Evolutionary conservation across 1,139 yeast genomes (phyloP).

Genomic region (Pichia kudriavzevii): DNA sequence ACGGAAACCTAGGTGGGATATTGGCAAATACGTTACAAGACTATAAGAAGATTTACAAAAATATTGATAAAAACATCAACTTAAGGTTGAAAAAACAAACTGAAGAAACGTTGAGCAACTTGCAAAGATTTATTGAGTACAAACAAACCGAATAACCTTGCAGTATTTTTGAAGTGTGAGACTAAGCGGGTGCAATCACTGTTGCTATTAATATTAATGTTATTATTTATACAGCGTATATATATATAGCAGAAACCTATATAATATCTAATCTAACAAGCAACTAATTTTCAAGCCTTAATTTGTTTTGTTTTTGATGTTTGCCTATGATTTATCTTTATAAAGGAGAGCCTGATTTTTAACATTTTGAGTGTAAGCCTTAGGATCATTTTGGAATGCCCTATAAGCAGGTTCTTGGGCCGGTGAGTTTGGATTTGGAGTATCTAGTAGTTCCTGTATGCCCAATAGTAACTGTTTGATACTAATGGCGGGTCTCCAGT

Average conservation of each 20-base stretch:
- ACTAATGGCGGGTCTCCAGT: conserved; percentile 97
- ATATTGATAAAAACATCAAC: conserved; percentile 61
- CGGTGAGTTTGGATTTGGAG: conserved; percentile 92
- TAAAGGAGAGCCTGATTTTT: conserved; percentile 75
- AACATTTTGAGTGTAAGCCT: conserved; percentile 68
- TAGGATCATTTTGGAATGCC: conserved; percentile 63
- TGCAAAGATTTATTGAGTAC: conserved; percentile 72
- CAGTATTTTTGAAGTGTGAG: too few species aligned
- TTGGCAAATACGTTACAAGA: conserved; percentile 41
- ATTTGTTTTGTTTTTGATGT: background rate
- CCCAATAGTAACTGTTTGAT: conserved; percentile 86
- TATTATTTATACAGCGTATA: too few species aligned
- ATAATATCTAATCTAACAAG: too few species aligned
- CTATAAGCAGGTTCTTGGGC: conserved; percentile 97
- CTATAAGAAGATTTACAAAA: conserved; percentile 46
- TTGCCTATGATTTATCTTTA: conserved; percentile 23
- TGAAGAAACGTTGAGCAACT: conserved; percentile 59
- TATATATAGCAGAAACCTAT: too few species aligned
- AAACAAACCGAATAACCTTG: conserved; percentile 37
- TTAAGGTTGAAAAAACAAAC: conserved; percentile 53
- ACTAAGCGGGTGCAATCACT: too few species aligned
- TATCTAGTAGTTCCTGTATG: conserved; percentile 80
- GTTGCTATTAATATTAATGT: too few species aligned
- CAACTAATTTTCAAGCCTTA: too few species aligned
- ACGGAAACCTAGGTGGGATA: conserved; percentile 38